phyloP scores from a whole-genome alignment of 257 asterid genomes.

The Leonotis leonurus region DNA sequence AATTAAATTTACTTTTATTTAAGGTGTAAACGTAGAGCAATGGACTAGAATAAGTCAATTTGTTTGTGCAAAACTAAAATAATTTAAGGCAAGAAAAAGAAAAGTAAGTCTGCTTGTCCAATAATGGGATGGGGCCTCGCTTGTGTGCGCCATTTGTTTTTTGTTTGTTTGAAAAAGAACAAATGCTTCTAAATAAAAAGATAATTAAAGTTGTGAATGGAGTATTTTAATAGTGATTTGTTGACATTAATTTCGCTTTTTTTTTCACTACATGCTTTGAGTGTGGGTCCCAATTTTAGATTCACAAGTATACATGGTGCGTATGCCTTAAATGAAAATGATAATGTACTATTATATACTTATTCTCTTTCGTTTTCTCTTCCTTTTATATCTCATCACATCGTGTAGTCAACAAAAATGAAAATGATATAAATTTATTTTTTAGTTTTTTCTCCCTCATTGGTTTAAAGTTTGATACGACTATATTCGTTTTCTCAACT shows the following conservation, averaged over 20 bases:
- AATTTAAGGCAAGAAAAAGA: slow-evolving; percentile 14
- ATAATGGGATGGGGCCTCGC: not conserved
- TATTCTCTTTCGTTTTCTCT: too few species aligned
- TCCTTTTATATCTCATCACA: not conserved
- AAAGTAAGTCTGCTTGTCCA: not conserved
- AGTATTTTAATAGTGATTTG: not conserved
- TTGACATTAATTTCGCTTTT: not conserved
- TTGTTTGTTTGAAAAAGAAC: slow-evolving; percentile 17
- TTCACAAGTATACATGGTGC: not conserved
- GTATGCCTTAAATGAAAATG: too few species aligned
- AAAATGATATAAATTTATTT: not conserved
- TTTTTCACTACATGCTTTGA: not conserved
- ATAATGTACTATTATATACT: too few species aligned
- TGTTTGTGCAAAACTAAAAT: not conserved
- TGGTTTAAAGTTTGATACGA: not conserved
- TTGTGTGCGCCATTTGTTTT: not conserved
- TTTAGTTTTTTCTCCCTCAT: not conserved
- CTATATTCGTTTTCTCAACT: not conserved
- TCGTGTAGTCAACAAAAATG: not conserved
- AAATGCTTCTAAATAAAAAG: not conserved
- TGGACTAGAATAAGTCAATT: slow-evolving; percentile 18
- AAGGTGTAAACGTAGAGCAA: not conserved
- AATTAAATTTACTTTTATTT: not conserved
- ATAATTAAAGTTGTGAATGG: not conserved
- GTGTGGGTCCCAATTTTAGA: not conserved